Conservation (phyloP, 2,329 filamentous ascomycete genomes). For the Pseudogymnoascus sp. region DNA sequence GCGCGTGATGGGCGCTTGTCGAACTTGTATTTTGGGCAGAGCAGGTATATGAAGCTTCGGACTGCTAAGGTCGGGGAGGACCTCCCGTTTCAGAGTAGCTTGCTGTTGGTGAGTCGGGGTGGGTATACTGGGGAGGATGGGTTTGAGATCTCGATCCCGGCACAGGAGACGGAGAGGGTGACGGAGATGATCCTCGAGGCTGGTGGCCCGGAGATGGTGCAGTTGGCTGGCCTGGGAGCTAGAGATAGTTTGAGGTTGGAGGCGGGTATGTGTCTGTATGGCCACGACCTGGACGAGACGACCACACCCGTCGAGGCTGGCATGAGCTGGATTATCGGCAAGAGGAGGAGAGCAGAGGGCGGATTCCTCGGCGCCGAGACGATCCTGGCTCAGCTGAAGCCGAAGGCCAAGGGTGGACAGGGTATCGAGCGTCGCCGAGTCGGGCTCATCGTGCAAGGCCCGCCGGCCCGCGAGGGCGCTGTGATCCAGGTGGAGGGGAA, state of each 20-base stretch:
- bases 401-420: conserved; percentile 61
- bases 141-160: conserved; percentile 86
- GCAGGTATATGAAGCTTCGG: conserved; percentile 57
- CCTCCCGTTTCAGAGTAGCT: conserved; percentile 31
- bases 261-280: conserved; percentile 98
- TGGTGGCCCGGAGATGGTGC: conserved; percentile 55
- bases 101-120: conserved; percentile 71
- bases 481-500: conserved; percentile 61
- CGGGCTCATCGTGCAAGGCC: conserved; percentile 74
- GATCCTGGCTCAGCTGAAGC: conserved; percentile 69
- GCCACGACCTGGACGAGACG: conserved; percentile 84
- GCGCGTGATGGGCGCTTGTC: conserved; percentile 46
- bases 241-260: conserved; percentile 89
- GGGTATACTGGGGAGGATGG: conserved; percentile 98
- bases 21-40: conserved; percentile 75
- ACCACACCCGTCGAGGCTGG: conserved; percentile 62
- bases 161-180: conserved; percentile 55
- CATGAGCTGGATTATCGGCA: conserved; percentile 76
- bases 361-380: conserved; percentile 80
- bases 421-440: conserved; percentile 68
- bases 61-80: conserved; percentile 41
- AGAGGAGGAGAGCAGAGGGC: conserved; percentile 58
- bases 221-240: conserved; percentile 81
- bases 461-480: conserved; percentile 83
- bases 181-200: conserved; percentile 49